These are phyloP conservation scores for Stachybotrys echinatus DNA, from an alignment of 2,329 filamentous ascomycete species.

Conservation along the genomic window DNA sequence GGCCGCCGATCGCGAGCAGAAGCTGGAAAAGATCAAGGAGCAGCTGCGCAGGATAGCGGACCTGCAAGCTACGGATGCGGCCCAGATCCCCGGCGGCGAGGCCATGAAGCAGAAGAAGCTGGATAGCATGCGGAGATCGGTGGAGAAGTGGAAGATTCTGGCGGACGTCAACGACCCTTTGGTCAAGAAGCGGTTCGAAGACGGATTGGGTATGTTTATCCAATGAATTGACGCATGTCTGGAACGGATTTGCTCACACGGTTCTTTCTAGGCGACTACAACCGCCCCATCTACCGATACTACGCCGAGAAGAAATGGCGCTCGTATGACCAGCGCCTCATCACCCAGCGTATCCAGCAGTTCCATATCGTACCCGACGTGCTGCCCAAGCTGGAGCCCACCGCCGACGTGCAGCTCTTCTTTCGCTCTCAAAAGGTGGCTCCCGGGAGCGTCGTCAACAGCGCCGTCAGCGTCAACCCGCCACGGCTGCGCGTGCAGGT, in stretches of 20 bases:
- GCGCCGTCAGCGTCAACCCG: conserved; percentile 64
- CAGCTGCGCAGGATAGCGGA: conserved; percentile 65
- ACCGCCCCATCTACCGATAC: conserved; percentile 90
- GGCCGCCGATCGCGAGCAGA: conserved; percentile 72
- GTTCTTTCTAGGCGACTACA: conserved; percentile 87
- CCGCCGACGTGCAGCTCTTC: conserved; percentile 73
- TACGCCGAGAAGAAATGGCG: conserved; percentile 87
- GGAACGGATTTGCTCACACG: background rate
- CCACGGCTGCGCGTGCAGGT: conserved; percentile 78
- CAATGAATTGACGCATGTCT: too few species aligned
- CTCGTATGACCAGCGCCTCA: conserved; percentile 70
- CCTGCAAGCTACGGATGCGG: conserved; percentile 54
- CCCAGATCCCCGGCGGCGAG: conserved; percentile 56
- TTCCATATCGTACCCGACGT: conserved; percentile 87
- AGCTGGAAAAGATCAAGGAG: conserved; percentile 65
- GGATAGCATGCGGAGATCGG: conserved; percentile 61
- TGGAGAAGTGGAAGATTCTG: conserved; percentile 78
- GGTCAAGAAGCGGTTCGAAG: conserved; percentile 91
- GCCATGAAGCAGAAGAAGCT: conserved; percentile 61
- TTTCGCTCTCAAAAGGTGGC: conserved; percentile 67
- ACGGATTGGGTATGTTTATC: conserved; percentile 74
- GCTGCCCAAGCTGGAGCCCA: conserved; percentile 71
- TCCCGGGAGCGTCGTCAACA: conserved; percentile 75
- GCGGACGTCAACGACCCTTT: conserved; percentile 93
- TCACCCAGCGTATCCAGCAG: conserved; percentile 80